A percentile compares a stretch with the other conserved stretches of the same genome.
Conservation (phyloP, 2,329 filamentous ascomycete genomes). For the Metarhizium anisopliae region DNA sequence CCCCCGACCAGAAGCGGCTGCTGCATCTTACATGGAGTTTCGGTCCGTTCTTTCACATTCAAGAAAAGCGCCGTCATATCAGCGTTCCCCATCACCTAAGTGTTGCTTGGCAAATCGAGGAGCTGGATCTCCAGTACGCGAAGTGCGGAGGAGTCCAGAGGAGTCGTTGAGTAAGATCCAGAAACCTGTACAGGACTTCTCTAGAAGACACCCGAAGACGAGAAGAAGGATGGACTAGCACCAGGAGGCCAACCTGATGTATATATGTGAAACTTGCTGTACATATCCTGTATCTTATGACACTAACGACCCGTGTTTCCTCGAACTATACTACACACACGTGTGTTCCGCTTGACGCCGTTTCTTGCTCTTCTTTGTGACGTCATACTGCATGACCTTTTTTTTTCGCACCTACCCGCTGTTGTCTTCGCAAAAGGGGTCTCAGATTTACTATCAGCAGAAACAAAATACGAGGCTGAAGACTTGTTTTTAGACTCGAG, state of each 20-base stretch:
- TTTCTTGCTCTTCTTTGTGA: not conserved
- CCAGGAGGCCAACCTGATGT: slow-evolving; percentile 18
- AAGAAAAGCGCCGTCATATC: slow-evolving; percentile 24
- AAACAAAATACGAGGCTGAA: not conserved
- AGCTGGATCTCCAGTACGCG: slow-evolving; percentile 13
- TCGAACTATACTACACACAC: not conserved
- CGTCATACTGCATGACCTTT: not conserved
- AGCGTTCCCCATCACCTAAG: slow-evolving; percentile 27
- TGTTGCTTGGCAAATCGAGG: slow-evolving; percentile 20
- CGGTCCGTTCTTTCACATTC: slow-evolving; percentile 17
- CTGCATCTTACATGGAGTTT: slow-evolving; percentile 28
- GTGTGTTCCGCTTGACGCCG: not conserved
- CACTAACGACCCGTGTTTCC: slow-evolving; percentile 1
- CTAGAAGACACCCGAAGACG: slow-evolving; percentile 30
- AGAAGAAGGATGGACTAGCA: slow-evolving; percentile 33
- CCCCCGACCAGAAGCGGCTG: slow-evolving; percentile 27
- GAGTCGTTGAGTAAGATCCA: slow-evolving; percentile 37
- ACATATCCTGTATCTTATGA: slow-evolving; percentile 29
- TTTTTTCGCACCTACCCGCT: not conserved
- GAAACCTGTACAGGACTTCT: slow-evolving; percentile 33
- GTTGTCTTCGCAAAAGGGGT: not conserved
- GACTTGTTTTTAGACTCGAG: not conserved
- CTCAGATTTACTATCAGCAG: not conserved
- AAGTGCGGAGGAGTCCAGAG: slow-evolving; percentile 36
- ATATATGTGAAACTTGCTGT: slow-evolving; percentile 23